Percentiles rank a stretch among this genome's conserved stretches.
These are phyloP conservation scores for Nannizziopsis barbatae DNA, from an alignment of 2,329 filamentous ascomycete genomes.

Conservation along the genomic window DNA sequence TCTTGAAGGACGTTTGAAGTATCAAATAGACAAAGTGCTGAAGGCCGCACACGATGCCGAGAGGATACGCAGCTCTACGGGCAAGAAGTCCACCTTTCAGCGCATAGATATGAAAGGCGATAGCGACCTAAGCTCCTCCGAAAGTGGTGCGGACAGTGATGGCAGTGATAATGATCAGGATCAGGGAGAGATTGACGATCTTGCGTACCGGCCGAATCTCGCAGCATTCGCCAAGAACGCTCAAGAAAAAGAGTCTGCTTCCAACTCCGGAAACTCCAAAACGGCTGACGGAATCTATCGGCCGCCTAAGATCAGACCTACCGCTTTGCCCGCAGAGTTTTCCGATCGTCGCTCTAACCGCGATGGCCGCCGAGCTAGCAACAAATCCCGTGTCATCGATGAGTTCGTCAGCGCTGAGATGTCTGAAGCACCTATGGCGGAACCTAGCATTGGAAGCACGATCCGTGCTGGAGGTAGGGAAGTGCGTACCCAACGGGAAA, in stretches of 20 bases:
- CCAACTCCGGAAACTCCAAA: slow-evolving; percentile 22
- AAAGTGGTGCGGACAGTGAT: slow-evolving; percentile 21
- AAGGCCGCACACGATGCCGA: slow-evolving; percentile 58
- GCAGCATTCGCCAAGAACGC: slow-evolving; percentile 32
- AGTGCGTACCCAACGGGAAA: slow-evolving; percentile 65
- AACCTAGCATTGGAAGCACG: slow-evolving; percentile 85
- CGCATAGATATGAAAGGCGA: slow-evolving; percentile 26
- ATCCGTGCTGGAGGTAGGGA: slow-evolving; percentile 68
- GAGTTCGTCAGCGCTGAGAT: slow-evolving; percentile 84
- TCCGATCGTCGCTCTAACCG: slow-evolving; percentile 52
- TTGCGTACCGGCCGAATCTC: slow-evolving; percentile 53
- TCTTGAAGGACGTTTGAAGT: slow-evolving; percentile 79
- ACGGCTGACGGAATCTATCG: slow-evolving; percentile 63
- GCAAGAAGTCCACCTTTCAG: slow-evolving; percentile 21
- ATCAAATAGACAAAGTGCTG: slow-evolving; percentile 91
- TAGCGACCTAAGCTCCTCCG: slow-evolving; percentile 26
- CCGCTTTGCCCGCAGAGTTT: slow-evolving; percentile 56
- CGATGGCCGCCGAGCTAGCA: slow-evolving; percentile 47
- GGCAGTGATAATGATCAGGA: slow-evolving; percentile 23
- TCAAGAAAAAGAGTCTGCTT: slow-evolving; percentile 25
- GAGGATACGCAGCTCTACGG: slow-evolving; percentile 19
- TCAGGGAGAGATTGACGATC: slow-evolving; percentile 42
- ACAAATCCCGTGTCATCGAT: slow-evolving; percentile 72
- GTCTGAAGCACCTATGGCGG: slow-evolving; percentile 65
- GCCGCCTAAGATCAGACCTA: slow-evolving; percentile 78